Percentiles rank a stretch among this genome's conserved stretches.
These are phyloP conservation scores for Sphagnum tenellum DNA, from an alignment of 225 moss, liverwort and hornwort genomes.

Conservation along the genomic window DNA sequence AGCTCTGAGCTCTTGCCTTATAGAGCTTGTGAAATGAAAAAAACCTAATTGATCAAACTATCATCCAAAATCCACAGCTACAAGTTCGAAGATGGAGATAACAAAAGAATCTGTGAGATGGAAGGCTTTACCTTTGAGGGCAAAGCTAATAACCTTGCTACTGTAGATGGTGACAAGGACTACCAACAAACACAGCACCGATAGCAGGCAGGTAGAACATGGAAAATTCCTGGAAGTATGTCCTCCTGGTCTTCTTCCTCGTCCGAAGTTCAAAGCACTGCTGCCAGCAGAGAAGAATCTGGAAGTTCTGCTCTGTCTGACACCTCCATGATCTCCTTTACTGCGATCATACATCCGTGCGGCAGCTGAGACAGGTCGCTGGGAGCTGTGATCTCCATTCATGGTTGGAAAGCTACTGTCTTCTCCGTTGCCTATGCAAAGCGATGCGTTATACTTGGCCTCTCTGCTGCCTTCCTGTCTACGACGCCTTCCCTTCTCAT, in stretches of 20 bases:
- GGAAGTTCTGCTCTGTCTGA: conserved; percentile 17
- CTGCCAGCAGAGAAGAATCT: not conserved
- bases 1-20: no score
- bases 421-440: conserved; percentile 71
- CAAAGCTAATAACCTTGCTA: conserved; percentile 24
- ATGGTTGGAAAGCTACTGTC: conserved; percentile 29
- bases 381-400: conserved; percentile 45
- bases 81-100: not conserved
- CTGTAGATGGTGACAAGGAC: conserved; percentile 41
- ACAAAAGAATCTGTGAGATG: no score
- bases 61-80: no score
- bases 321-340: conserved; percentile 38
- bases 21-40: no score
- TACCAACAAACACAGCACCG: conserved; percentile 31
- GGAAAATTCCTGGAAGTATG: conserved; percentile 34
- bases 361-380: conserved; percentile 22
- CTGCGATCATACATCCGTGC: conserved; percentile 58
- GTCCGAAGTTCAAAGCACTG: conserved; percentile 35
- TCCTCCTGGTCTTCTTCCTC: conserved; percentile 27
- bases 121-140: conserved; percentile 17
- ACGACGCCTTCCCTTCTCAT: no score
- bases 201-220: conserved; percentile 36
- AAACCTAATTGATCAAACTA: no score
- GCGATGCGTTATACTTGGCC: conserved; percentile 27
- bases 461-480: no score